Evolutionary conservation across 768 basidiomycete species (phyloP).

Genomic region (Tulasnella calospora): DNA sequence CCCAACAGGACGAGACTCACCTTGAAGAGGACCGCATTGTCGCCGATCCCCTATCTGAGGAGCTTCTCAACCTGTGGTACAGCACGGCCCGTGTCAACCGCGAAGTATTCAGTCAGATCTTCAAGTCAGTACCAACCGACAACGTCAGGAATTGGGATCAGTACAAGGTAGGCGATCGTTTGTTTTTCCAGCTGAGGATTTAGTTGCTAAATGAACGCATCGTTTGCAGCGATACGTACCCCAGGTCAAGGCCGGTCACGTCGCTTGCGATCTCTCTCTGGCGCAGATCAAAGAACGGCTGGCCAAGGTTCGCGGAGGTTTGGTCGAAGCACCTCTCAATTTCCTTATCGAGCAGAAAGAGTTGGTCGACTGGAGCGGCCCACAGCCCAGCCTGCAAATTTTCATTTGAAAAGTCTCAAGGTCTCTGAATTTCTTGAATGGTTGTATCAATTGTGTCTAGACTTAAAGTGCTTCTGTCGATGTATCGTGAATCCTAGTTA

Average conservation of each 20-base stretch:
- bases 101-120: constrained; percentile 79
- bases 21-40: constrained; percentile 60
- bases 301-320: constrained; percentile 46
- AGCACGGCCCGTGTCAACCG: constrained; percentile 73
- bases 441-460: background rate
- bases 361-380: constrained; percentile 55
- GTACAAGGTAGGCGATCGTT: constrained; percentile 54
- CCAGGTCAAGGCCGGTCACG: constrained; percentile 74
- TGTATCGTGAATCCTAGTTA: background rate
- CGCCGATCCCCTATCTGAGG: constrained; percentile 68
- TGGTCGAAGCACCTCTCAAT: constrained; percentile 46
- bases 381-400: constrained; percentile 74
- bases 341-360: constrained; percentile 62
- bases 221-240: constrained; percentile 59
- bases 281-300: constrained; percentile 70
- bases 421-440: background rate
- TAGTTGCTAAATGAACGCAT: background rate
- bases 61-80: constrained; percentile 55
- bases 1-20: constrained; percentile 60
- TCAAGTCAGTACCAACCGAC: constrained; percentile 80
- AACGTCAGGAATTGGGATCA: constrained; percentile 70
- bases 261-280: constrained; percentile 63
- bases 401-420: constrained; percentile 50
- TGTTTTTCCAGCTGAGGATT: constrained; percentile 7
- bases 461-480: background rate